Conservation (phyloP, 768 basidiomycete species). For the Kwoniella botswanensis region DNA sequence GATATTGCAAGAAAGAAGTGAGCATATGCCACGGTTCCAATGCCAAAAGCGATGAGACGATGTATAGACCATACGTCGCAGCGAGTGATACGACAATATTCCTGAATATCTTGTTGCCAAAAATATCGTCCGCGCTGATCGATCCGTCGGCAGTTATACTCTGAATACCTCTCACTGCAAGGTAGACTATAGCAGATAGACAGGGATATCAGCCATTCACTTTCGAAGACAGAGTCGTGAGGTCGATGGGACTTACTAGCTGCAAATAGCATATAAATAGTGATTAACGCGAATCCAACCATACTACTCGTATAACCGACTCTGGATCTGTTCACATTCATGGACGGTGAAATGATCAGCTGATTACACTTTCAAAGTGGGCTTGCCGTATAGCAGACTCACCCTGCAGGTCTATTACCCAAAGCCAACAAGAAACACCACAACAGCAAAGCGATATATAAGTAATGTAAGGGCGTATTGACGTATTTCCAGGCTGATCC, state of each 20-base stretch:
- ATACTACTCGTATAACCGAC: conserved; percentile 84
- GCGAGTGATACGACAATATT: conserved; percentile 83
- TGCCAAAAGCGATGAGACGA: conserved; percentile 75
- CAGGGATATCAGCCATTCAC: neutral
- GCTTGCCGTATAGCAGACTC: conserved; percentile 18
- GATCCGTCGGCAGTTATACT: conserved; percentile 62
- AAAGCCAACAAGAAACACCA: conserved; percentile 85
- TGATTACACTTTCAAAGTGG: neutral
- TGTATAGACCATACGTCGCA: conserved; percentile 88
- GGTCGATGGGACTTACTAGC: conserved; percentile 42
- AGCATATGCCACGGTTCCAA: conserved; percentile 99
- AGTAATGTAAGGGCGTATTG: conserved; percentile 80
- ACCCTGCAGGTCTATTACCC: conserved; percentile 90
- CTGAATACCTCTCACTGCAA: conserved; percentile 81
- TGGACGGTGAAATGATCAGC: neutral
- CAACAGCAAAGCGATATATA: conserved; percentile 84
- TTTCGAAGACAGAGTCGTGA: neutral
- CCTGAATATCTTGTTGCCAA: conserved; percentile 72
- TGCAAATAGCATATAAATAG: conserved; percentile 86
- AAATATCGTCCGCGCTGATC: conserved; percentile 67
- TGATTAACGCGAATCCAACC: conserved; percentile 85
- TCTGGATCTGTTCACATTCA: conserved; percentile 62
- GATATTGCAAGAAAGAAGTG: conserved; percentile 79
- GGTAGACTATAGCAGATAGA: conserved; percentile 66
- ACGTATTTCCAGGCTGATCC: conserved; percentile 65